Base-by-base conservation (phyloP, 345 rosid genomes). In the Pugionium cornutum region DNA sequence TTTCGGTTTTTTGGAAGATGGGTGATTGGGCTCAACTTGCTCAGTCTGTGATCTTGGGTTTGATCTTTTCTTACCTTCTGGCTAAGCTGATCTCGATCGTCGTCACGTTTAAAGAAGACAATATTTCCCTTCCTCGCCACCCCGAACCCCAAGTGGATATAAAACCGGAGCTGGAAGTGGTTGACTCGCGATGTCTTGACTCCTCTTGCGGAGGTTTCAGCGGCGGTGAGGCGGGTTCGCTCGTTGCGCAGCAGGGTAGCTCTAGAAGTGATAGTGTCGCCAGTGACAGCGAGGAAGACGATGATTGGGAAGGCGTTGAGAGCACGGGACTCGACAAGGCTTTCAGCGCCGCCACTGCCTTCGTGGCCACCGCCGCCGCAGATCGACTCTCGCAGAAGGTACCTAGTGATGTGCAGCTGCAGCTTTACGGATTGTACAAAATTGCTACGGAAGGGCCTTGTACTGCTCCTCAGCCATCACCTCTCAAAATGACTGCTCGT, bases 221-320 rank as follows among this genome's bases (percentile, higher is more conserved):
- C 9, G 68, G 54, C 10, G 63, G 65, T 5, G 86, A 87, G 48
- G 66, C 76, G 28, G 95, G 84, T 53, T 86, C 97, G 31, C 10
- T 85, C 47, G 60, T 79, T 4, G 95, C 95, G 25, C 96, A 86
- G 77, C 87, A 80, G 4, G 96, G 98, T 3, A 86, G 98, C 78
- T 81, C 83, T 6, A 79, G 91, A 68, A 79, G 75, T 45, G 92
- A 84, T 46, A 86, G 85, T 73, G 65, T 60, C 33, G 75, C 63
- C 26, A 85, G 77, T 7, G 86, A 75, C 5, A 75, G 40, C 27
- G 77, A 39, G 1, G 86, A 75, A 1, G 91, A 83, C 4, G 88
- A 88, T 25, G 97, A 87, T 53, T 90, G 99, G 99, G 99, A 94
- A 72, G 97, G 96, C 33, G 96, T 90, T 8, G 99, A 90, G 84